Base-by-base conservation (phyloP, 768 basidiomycete species). In the Candolleomyces eurysporus region DNA sequence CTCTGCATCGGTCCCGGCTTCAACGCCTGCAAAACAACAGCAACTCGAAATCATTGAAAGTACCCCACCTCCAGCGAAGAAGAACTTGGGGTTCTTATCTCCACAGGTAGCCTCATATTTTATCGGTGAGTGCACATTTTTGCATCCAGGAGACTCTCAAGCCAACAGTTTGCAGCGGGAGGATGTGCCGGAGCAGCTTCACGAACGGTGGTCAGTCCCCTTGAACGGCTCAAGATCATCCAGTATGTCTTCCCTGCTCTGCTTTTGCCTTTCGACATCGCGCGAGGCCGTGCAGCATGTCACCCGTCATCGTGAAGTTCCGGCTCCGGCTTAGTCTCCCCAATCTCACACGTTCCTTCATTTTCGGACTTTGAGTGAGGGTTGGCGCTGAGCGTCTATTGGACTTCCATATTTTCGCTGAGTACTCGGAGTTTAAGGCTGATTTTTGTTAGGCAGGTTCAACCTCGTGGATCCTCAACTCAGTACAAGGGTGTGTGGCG, bases 211-310 rank as follows among this genome's bases (percentile, higher is more conserved):
- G 96, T 98, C 53, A 90, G 87, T 66, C 96, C 96, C 10, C 73
- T 98, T 14, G 95, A 98, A 68, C 79, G 96, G 61, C 79, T 98
- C 58, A 99, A 99, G 76, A 98, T 99, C 69, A 97, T 99, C 63
- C 89, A 96, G 95, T 96, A 67, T 69, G 92, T 81, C 2, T 54
- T 39, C 51, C 60, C 17, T 46, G n/a, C 42, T 54, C 43, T 63
- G 49, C 48, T 65, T 53, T 56, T 61, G 39, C 14, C 45, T 51
- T 43, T 36, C 13, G 30, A 36, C 36, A 11, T 36, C 36, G 8
- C 36, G 36, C 36, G 36, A 36, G 36, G 36, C 36, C 36, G 26
- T 36, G 36, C 36, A 36, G 36, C 36, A 36, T 36, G 36, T 36
- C 6, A 36, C 36, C 36, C 36, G 36, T 36, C 36, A 36, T 36